A percentile compares a stretch with the other conserved stretches of the same genome.
Conservation (phyloP, 352 stramenopile species). For the Phytophthora meadii region DNA sequence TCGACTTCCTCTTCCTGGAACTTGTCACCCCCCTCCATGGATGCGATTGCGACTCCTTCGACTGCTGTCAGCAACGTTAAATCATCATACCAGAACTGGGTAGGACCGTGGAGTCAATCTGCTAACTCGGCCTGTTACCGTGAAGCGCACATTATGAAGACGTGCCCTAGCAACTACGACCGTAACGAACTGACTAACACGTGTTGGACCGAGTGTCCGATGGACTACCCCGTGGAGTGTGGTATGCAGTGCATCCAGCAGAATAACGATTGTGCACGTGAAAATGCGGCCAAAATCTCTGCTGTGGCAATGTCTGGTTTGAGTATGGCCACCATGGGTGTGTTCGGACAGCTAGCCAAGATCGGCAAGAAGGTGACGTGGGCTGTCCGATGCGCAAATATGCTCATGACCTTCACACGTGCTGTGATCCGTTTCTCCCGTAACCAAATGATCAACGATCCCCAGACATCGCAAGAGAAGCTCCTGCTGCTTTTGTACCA, state of each 20-base stretch:
- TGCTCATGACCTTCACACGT: conserved; percentile 12
- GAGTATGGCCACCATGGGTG: conserved; percentile 32
- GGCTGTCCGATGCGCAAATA: conserved; percentile 15
- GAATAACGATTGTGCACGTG: conserved; percentile 39
- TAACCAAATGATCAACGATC: conserved; percentile 19
- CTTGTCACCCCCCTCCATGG: background rate
- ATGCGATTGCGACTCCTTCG: conserved; percentile 1
- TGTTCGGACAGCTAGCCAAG: conserved; percentile 38
- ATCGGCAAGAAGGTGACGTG: conserved; percentile 19
- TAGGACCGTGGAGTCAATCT: conserved; percentile 30
- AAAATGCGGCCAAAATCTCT: conserved; percentile 34
- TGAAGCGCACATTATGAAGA: conserved; percentile 35
- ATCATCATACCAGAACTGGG: conserved; percentile 38
- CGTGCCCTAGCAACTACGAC: conserved; percentile 44
- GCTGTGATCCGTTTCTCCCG: conserved; percentile 24
- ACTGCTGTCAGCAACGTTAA: conserved; percentile 16
- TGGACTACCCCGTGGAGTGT: conserved; percentile 54
- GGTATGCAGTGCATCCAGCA: conserved; percentile 52
- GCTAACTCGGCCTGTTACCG: conserved; percentile 24
- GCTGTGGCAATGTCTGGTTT: conserved; percentile 32
- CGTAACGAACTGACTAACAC: conserved; percentile 43
- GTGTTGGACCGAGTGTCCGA: conserved; percentile 54
- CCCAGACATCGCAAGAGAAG: conserved; percentile 20
- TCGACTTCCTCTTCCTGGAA: background rate
- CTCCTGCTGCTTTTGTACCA: conserved; percentile 23